phyloP scores from a whole-genome alignment of 257 asterid species.

The Verbena officinalis region DNA sequence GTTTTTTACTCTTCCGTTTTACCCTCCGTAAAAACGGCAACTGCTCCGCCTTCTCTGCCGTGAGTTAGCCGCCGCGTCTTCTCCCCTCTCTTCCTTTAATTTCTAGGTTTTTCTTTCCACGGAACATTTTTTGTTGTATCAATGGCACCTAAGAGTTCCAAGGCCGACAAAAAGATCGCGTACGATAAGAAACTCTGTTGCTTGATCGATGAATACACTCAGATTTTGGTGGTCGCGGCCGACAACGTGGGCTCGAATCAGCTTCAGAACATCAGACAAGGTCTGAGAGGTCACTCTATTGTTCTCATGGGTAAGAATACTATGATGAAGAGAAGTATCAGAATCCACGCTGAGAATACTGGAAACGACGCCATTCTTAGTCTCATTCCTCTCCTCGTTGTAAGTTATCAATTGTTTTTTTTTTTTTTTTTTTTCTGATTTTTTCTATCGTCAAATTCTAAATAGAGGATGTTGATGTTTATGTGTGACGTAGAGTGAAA shows the following conservation, averaged over 20 bases:
- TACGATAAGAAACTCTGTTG: constrained; percentile 80
- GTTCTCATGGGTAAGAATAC: constrained; percentile 98
- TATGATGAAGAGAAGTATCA: constrained; percentile 87
- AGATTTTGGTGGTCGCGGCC: constrained; percentile 72
- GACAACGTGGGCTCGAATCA: constrained; percentile 92
- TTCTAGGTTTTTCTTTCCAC: constrained; percentile 36
- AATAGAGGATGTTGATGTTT: background rate
- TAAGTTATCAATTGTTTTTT: constrained; percentile 31
- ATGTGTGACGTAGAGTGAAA: background rate
- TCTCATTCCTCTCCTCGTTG: constrained; percentile 85
- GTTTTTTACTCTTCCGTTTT: constrained; percentile 21
- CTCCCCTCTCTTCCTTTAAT: constrained; percentile 49
- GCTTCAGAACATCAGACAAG: constrained; percentile 76
- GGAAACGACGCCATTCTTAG: constrained; percentile 69
- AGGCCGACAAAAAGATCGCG: constrained; percentile 80
- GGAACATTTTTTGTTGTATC: constrained; percentile 5
- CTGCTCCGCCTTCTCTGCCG: constrained; percentile 81
- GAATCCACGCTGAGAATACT: constrained; percentile 80
- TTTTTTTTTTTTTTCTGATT: background rate
- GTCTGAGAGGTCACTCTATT: constrained; percentile 79
- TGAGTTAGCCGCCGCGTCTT: constrained; percentile 64
- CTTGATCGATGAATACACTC: constrained; percentile 78
- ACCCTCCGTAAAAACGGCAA: constrained; percentile 2
- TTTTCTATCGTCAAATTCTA: no score
- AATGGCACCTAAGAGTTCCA: constrained; percentile 66